Base-by-base conservation (phyloP, 2,329 filamentous ascomycete genomes). In the Colletotrichum sp. region DNA sequence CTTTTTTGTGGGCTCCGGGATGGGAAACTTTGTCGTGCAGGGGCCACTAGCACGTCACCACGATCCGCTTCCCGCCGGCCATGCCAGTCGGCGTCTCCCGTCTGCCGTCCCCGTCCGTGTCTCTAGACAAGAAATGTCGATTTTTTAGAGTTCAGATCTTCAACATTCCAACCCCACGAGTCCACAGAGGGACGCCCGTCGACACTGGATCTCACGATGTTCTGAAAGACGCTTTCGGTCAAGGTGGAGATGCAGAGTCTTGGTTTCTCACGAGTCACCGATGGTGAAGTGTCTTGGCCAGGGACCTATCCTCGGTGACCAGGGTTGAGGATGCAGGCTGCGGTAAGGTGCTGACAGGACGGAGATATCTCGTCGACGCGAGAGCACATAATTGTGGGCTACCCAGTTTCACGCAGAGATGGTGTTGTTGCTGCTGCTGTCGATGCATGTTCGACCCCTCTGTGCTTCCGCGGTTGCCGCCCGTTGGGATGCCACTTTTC, bases 11-110 rank as follows among this genome's bases (percentile, higher is more conserved):
- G 72, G 18, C 15, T 43, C 9, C 13, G 18, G 24, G 13, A 52
- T 32, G n/a, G 59, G 18, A 32, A 70, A 59, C 30, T 71, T 39
- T 61, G 36, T 26, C 52, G 61, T 57, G 73, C 70, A 73, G 39
- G 63, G 69, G 26, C 63, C 55, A 57, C 57, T 26, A 26, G 55
- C 32, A 75, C 69, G 73, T 72, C 73, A 75, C 55, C 55, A 34
- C 12, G 63, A 34, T 30, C 72, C 36, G 61, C 67, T 48, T 64
- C 52, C 57, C 39, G 43, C 30, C 28, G 52, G 34, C 18, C 39
- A 43, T 66, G 24, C 18, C 57, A 24, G 65, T 48, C 57, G 67
- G 57, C 21, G 36, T 63, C 57, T 63, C 52, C 32, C 52, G 52
- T 30, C 12, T 63, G 32, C 21, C 32, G 52, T 30, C 18, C 43